Base-by-base conservation (phyloP, 257 asterid genomes). In the Paraleonurus japonicus region DNA sequence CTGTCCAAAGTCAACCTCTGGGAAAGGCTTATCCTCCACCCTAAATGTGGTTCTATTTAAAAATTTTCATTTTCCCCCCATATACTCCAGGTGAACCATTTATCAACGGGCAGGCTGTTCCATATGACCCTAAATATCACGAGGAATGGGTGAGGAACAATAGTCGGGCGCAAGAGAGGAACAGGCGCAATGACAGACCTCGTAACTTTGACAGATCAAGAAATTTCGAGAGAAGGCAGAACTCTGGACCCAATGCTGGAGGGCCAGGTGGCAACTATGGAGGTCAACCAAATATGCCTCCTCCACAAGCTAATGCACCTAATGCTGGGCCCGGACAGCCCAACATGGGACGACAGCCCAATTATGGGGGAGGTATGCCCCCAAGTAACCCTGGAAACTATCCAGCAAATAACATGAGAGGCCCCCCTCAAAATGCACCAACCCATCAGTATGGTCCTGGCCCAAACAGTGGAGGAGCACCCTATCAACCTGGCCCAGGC, bases 71-170 rank as follows among this genome's bases (percentile, higher is more conserved):
- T 7, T 47, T 20, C 3, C 17, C 15, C 2, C 61, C 37, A 41
- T 73, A 58, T 61, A 24, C 72, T 79, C 70, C 88, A 94, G 99
- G 98, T 23, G 99, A 94, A 65, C 99, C 99, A 33, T 89, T 94
- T 65, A 91, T 94, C 57, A 84, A 91, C 11, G 99, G 99, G 7
- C 88, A 91, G 71, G 99, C 99, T 72, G 96, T 91, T 27, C 98
- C 99, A 2, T 94, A 94, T 35, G 98, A 94, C 67, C 95, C 95
- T 7, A 94, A 85, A 68, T 94, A 94, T 69, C 99, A 94, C 0
- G 98, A 84, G 85, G 98, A 91, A 67, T 94, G 97, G 97, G 93
- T 84, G 85, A 89, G 95, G 85, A 90, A 92, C 84, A 90, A 88
- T 81, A 86, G 92, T 27, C 80, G 92, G 28, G 93, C 97, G 62